These are phyloP conservation scores for Nothopassalora personata DNA, from an alignment of 2,329 filamentous ascomycete species.

Conservation along the genomic window DNA sequence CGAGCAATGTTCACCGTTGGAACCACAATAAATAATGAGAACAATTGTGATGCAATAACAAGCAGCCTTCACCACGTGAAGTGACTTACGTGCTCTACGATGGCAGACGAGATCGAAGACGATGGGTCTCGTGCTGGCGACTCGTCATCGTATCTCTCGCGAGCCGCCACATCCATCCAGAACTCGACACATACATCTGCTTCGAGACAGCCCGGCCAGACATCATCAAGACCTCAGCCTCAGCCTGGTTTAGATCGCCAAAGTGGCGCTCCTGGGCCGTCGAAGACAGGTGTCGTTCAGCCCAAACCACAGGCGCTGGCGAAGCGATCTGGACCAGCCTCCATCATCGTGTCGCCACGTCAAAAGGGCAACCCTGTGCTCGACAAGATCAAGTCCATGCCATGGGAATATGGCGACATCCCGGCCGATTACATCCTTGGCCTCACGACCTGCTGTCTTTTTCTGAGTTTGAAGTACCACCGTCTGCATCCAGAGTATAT, in stretches of 20 bases:
- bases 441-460: conserved; percentile 80
- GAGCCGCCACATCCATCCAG: conserved; percentile 17
- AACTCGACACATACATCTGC: conserved; percentile 13
- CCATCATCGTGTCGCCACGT: conserved; percentile 82
- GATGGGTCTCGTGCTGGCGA: conserved; percentile 11
- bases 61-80: background rate
- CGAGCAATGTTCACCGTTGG: background rate
- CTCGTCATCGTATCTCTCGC: conserved; percentile 12
- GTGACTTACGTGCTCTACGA: background rate
- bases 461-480: conserved; percentile 94
- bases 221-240: conserved; percentile 8
- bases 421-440: conserved; percentile 89
- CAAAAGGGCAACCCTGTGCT: conserved; percentile 95
- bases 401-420: conserved; percentile 98
- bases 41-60: background rate
- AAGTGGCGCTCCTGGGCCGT: conserved; percentile 13
- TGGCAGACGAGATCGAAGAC: conserved; percentile 27
- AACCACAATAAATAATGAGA: background rate
- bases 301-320: conserved; percentile 83
- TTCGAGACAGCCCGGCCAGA: conserved; percentile 1
- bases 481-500: conserved; percentile 96
- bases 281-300: conserved; percentile 46
- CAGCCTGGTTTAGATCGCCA: conserved; percentile 21
- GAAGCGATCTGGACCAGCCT: conserved; percentile 60
- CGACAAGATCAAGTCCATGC: conserved; percentile 70